Evolutionary conservation across 495 filamentous ascomycete genomes (phyloP), one percentile per base, ranked within the genome.

Genomic region (Trichoderma reesei): DNA sequence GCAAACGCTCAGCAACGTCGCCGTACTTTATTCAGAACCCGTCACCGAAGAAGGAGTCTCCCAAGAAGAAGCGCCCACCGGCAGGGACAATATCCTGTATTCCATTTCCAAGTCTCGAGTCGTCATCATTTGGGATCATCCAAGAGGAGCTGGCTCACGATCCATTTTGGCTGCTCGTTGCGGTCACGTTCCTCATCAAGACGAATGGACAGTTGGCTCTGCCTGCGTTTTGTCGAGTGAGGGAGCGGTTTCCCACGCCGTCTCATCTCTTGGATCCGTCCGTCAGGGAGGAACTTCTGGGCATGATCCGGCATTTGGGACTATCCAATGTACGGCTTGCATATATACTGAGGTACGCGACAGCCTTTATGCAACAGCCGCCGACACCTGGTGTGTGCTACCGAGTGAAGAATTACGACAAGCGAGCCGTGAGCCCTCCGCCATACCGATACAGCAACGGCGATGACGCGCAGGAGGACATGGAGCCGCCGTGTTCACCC

Each of bases 141-240:
- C 92, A 96, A 75, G 92, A 96, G 75, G 81, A 86, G 65, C 82
- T 94, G 48, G 83, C 87, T 3, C 70, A 78, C 63, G 75, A 88
- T 59, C 89, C 90, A 1, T 91, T 92, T 68, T 81, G 80, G 6
- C 78, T 94, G 6, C 81, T 94, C 14, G 78, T 94, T 48, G 88
- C 86, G 14, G 85, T 89, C 3, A 89, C 89, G 0, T 93, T 96
- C 66, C 81, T 97, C 5, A 96, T 92, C 72, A 82, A 87, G 42
- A 96, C 91, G 1, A 77, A 82, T 0, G 93, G 89, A 33, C 81
- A 75, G 16, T 81, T 83, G n/a, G 90, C 91, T 18, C 82, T 92
- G 4, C 93, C 93, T 3, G 80, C 90, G 2, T 87, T 96, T 61
- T 86, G 85, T 66, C 54, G 77, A 18, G 80, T 97, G 5, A 87